Percentiles rank a stretch among this genome's conserved stretches.
Conservation (phyloP, 2,329 filamentous ascomycete species). For the Alternaria sp. region DNA sequence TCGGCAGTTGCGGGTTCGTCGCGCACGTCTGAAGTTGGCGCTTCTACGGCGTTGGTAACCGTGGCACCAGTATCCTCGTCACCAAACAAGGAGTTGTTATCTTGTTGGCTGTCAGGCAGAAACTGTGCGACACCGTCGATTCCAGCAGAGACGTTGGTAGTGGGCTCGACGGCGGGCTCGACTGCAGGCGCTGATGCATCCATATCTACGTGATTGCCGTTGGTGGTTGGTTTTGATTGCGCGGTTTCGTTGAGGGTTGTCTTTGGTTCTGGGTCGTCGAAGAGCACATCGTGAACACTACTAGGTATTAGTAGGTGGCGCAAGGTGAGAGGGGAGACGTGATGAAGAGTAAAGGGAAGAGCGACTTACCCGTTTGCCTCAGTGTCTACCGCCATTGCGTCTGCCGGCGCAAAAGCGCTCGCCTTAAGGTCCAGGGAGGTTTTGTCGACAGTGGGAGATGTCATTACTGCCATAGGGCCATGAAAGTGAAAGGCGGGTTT, state of each 20-base stretch:
- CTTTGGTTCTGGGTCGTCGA: slow-evolving; percentile 42
- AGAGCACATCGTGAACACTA: slow-evolving; percentile 48
- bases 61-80: slow-evolving; percentile 39
- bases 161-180: slow-evolving; percentile 48
- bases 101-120: slow-evolving; percentile 52
- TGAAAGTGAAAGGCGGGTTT: slow-evolving; percentile 37
- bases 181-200: slow-evolving; percentile 36
- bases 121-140: slow-evolving; percentile 56
- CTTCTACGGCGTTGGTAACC: slow-evolving; percentile 53
- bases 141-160: slow-evolving; percentile 54
- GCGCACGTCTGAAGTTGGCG: slow-evolving; percentile 49
- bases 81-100: slow-evolving; percentile 53
- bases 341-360: slow-evolving; percentile 27
- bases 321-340: slow-evolving; percentile 23
- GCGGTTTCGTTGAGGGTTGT: slow-evolving; percentile 29
- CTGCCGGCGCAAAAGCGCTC: slow-evolving; percentile 56
- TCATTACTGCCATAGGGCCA: slow-evolving; percentile 55
- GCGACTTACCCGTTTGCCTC: slow-evolving; percentile 68
- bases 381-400: slow-evolving; percentile 63
- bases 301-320: slow-evolving; percentile 22
- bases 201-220: slow-evolving; percentile 41
- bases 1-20: slow-evolving; percentile 33
- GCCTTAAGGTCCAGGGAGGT: slow-evolving; percentile 61
- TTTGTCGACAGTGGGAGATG: slow-evolving; percentile 49
- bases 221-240: slow-evolving; percentile 38